Base-by-base conservation (phyloP, 2,329 filamentous ascomycete genomes). In the Chaetomiaceae sp. region DNA sequence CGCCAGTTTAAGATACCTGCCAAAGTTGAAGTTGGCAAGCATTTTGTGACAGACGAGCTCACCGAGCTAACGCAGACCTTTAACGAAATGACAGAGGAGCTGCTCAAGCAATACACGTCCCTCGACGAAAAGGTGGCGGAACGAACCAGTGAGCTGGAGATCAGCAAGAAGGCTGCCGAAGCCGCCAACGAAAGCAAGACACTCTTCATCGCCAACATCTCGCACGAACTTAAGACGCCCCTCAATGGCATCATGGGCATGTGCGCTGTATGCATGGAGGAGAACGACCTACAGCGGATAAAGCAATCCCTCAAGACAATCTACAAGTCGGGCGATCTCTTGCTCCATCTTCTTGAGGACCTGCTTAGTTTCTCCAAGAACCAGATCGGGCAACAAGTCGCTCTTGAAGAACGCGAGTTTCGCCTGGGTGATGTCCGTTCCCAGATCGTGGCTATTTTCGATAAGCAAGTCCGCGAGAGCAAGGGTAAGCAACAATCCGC, bases 151-250 rank as follows among this genome's bases (percentile, higher is more conserved):
- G 88, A 96, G 68, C 75, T 96, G 0, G 90, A 95, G 65, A 82
- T 89, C 56, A 95, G 87, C 73, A 96, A 96, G 68, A 89, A 90
- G 71, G 89, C 90, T 1, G 91, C 91, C 1, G 91, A 96, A 69
- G 87, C 89, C n/a, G 91, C 91, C 3, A 96, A 96, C 63, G 89
- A 96, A 71, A 95, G 89, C 76, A 99, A 99, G 73, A 97, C 94
- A 0, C 76, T 97, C 8, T 97, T 97, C 72, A 95, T 99, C 58
- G 94, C 94, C 16, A 97, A 97, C 63, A 96, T 97, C 46, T 86
- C 83, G 1, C 82, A 85, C 62, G 82, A 97, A 68, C 77, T 99
- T 32, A 95, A 96, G 66, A 99, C 94, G 1, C 94, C 94, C 0
- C 77, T 97, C 53, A 97, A 97, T 65, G 94, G 92, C 11, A 96